Percentiles rank a stretch among this genome's conserved stretches.
These are phyloP conservation scores for Boletus eberwhitei DNA, from an alignment of 768 basidiomycete species.

Conservation along the genomic window DNA sequence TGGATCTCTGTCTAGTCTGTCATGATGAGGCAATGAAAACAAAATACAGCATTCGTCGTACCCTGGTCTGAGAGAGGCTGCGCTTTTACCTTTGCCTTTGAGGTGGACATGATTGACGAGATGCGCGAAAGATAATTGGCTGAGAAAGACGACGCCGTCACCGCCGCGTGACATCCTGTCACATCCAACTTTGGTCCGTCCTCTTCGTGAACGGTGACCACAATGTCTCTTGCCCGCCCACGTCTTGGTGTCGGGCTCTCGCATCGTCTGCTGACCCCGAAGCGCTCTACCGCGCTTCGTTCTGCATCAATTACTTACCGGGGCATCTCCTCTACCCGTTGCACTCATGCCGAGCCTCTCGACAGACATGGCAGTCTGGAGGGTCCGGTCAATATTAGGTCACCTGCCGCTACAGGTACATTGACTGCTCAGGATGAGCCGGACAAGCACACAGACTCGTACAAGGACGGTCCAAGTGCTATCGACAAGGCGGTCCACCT, in stretches of 20 bases:
- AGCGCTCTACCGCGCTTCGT: conserved; percentile 29
- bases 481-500: conserved; percentile 94
- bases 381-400: conserved; percentile 28
- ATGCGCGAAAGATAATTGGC: conserved; percentile 28
- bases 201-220: conserved; percentile 20
- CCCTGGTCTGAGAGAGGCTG: conserved; percentile 69
- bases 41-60: conserved; percentile 31
- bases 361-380: conserved; percentile 16
- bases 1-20: conserved; percentile 72
- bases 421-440: conserved; percentile 39
- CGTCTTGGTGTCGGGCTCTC: conserved; percentile 51
- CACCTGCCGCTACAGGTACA: conserved; percentile 33
- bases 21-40: conserved; percentile 34
- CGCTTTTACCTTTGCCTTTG: conserved; percentile 59
- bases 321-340: conserved; percentile 26
- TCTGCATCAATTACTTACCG: conserved; percentile 46
- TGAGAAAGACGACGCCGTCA: conserved; percentile 16
- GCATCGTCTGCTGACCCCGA: conserved; percentile 36
- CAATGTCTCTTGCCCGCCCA: conserved; percentile 58
- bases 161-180: conserved; percentile 26
- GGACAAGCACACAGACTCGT: conserved; percentile 60
- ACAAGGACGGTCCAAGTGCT: conserved; percentile 79
- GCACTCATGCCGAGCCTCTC: conserved; percentile 20
- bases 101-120: conserved; percentile 41
- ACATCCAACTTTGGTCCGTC: conserved; percentile 16